Evolutionary conservation across 768 basidiomycete genomes (phyloP).

Genomic region (Auricularia sp.): DNA sequence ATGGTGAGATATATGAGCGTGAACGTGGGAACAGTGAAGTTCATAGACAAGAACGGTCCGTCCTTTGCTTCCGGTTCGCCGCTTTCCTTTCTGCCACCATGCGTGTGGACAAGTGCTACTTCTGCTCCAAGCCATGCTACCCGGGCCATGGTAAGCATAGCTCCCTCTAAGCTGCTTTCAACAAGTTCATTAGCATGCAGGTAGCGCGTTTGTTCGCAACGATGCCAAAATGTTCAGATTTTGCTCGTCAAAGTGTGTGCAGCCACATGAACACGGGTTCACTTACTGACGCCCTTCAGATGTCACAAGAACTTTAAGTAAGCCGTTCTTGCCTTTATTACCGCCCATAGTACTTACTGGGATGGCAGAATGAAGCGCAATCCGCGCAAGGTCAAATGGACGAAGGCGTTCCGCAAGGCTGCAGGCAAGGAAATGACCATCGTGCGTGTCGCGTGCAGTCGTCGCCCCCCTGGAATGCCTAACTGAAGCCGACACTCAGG

Average conservation of each 20-base stretch:
- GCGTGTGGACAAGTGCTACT: constrained; percentile 98
- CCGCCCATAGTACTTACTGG: not conserved
- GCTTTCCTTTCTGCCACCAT: constrained; percentile 30
- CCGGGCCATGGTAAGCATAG: constrained; percentile 74
- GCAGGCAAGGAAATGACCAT: constrained; percentile 99
- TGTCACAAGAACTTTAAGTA: constrained; percentile 99
- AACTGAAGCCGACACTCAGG: constrained; percentile 36
- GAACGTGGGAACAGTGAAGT: no score
- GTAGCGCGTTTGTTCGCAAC: constrained; percentile 93
- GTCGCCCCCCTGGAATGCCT: not conserved
- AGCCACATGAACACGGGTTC: not conserved
- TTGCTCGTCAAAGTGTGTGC: constrained; percentile 86
- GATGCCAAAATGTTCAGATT: constrained; percentile 97
- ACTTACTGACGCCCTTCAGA: constrained; percentile 30
- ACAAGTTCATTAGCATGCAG: constrained; percentile 25
- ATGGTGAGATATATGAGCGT: no score
- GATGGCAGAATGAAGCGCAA: constrained; percentile 90
- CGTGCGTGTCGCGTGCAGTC: constrained; percentile 37
- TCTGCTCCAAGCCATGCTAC: constrained; percentile 94
- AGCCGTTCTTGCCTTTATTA: constrained; percentile 13
- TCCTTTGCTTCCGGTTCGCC: no score
- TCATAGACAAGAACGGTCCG: no score
- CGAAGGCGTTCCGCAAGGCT: constrained; percentile 97
- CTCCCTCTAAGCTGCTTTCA: not conserved
- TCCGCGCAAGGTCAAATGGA: constrained; percentile 98